These are phyloP conservation scores for Rosa rugosa DNA, from an alignment of 306 rosid species.

Conservation along the genomic window DNA sequence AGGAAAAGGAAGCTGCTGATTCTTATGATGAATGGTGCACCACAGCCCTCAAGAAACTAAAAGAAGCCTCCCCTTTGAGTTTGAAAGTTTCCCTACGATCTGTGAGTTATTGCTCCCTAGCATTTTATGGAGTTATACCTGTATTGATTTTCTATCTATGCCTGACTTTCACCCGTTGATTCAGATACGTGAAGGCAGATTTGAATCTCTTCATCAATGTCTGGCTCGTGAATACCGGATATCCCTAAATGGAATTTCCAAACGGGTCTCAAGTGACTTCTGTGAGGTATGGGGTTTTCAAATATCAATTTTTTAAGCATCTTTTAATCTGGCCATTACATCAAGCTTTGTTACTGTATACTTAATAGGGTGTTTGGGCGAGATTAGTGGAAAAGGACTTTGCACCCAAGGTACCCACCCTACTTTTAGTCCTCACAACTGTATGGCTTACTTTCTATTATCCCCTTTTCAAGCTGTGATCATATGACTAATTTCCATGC, in stretches of 20 bases:
- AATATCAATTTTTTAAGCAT: slow-evolving; percentile 3
- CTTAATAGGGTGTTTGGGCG: slow-evolving; percentile 77
- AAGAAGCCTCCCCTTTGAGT: slow-evolving; percentile 88
- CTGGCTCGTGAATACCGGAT: slow-evolving; percentile 79
- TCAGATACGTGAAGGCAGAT: slow-evolving; percentile 95
- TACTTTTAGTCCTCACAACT: not conserved
- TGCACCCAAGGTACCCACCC: slow-evolving; percentile 68
- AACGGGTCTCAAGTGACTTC: slow-evolving; percentile 65
- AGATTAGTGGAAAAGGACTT: slow-evolving; percentile 86
- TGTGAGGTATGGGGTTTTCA: slow-evolving; percentile 56
- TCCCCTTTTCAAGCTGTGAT: not conserved
- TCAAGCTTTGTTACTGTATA: slow-evolving; percentile 15
- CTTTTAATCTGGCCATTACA: slow-evolving; percentile 10
- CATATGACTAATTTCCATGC: slow-evolving; percentile 15
- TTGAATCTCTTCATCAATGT: slow-evolving; percentile 82
- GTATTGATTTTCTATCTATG: not conserved
- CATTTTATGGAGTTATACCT: slow-evolving; percentile 17
- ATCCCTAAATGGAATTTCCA: slow-evolving; percentile 59
- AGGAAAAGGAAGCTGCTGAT: slow-evolving; percentile 78
- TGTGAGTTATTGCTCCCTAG: slow-evolving; percentile 51
- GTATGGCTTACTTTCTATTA: not conserved
- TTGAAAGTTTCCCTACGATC: slow-evolving; percentile 81
- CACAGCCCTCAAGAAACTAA: slow-evolving; percentile 52
- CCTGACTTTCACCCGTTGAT: slow-evolving; percentile 31
- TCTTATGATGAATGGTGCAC: slow-evolving; percentile 65